Evolutionary conservation across 306 rosid genomes (phyloP).

Genomic region (Calophaca sinica): DNA sequence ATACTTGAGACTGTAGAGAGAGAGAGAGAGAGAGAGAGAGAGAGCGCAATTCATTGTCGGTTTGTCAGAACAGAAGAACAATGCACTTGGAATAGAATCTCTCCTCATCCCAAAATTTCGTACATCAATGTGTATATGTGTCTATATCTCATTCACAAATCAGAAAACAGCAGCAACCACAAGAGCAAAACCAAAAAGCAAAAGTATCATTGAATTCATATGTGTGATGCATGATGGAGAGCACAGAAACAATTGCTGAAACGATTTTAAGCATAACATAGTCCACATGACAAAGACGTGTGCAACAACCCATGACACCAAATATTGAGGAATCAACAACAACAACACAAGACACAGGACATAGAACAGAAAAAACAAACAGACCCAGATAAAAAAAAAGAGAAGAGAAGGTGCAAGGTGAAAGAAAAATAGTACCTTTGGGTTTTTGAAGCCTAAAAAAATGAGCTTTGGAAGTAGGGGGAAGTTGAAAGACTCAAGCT

Average conservation of each 20-base stretch:
- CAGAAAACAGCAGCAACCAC: too few species aligned
- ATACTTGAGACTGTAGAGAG: too few species aligned
- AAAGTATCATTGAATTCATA: neutral
- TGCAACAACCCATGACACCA: neutral
- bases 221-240: neutral
- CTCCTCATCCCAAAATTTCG: too few species aligned
- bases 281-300: constrained; percentile 46
- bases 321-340: constrained; percentile 4
- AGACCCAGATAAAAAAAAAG: neutral
- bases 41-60: constrained; percentile 28
- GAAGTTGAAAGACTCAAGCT: constrained; percentile 44
- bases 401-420: neutral
- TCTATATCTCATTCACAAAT: too few species aligned
- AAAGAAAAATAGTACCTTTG: too few species aligned
- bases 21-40: neutral
- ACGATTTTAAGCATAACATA: constrained; percentile 8
- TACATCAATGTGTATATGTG: too few species aligned
- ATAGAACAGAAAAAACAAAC: neutral
- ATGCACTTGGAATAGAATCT: neutral
- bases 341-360: neutral
- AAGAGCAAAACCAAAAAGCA: neutral
- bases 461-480: constrained; percentile 58
- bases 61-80: constrained; percentile 7
- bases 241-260: constrained; percentile 1
- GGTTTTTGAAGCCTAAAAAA: neutral